Evolutionary conservation across 1,139 yeast species (phyloP).

Genomic region (Yarrowia galli): DNA sequence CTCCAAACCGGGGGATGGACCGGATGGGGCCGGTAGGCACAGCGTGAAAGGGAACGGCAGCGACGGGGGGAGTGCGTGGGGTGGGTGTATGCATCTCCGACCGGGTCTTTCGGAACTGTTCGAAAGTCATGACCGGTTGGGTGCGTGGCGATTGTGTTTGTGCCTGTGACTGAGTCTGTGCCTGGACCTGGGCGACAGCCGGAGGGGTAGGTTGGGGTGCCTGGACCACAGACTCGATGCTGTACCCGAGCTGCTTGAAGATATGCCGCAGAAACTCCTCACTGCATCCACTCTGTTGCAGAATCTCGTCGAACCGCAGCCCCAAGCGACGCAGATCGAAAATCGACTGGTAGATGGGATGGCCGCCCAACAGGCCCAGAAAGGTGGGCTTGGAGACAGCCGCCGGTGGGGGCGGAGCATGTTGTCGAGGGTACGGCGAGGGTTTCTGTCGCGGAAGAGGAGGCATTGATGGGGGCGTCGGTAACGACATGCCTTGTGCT

Average conservation of each 20-base stretch:
- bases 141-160: neutral
- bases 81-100: neutral
- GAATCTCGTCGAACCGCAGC: conserved; percentile 47
- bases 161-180: neutral
- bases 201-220: neutral
- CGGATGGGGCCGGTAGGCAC: neutral
- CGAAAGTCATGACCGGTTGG: conserved; percentile 20
- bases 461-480: neutral
- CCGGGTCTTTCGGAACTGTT: conserved; percentile 10
- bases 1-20: conserved; percentile 5
- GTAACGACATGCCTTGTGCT: conserved; percentile 3
- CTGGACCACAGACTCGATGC: conserved; percentile 2
- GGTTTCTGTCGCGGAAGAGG: conserved; percentile 15
- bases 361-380: conserved; percentile 9
- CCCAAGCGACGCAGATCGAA: conserved; percentile 47
- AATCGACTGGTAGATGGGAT: conserved; percentile 43
- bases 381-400: conserved; percentile 7
- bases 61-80: conserved; percentile 4
- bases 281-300: conserved; percentile 43
- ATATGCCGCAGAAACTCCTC: conserved; percentile 43
- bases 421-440: conserved; percentile 23
- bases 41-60: neutral
- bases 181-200: neutral
- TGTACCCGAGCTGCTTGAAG: conserved; percentile 42
- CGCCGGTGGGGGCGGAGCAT: conserved; percentile 1